These are phyloP conservation scores for Coniochaeta sp. DNA, from an alignment of 2,329 filamentous ascomycete genomes.

Conservation along the genomic window DNA sequence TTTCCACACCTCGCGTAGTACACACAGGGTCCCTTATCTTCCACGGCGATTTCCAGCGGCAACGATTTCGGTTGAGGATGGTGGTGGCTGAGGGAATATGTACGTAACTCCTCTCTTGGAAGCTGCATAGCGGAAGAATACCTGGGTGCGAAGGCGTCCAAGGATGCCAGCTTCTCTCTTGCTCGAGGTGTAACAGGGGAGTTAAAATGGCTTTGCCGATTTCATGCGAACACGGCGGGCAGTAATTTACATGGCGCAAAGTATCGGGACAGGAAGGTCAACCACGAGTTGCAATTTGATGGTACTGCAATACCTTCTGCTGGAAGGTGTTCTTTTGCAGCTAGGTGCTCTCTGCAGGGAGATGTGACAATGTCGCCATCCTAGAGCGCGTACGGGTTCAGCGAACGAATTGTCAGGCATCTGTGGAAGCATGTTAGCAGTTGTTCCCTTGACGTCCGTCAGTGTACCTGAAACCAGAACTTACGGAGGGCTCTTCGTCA, in stretches of 20 bases:
- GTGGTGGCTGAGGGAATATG: not conserved
- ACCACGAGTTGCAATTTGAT: too few relatives aligned
- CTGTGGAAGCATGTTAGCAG: conserved; percentile 30
- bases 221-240: too few relatives aligned
- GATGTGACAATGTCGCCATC: not conserved
- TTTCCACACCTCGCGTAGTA: too few relatives aligned
- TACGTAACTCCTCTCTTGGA: not conserved
- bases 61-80: not conserved
- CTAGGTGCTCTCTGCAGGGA: not conserved
- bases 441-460: conserved; percentile 28
- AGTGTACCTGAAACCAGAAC: conserved; percentile 40
- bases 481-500: conserved; percentile 98
- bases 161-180: too few relatives aligned
- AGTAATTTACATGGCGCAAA: too few relatives aligned
- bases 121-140: not conserved
- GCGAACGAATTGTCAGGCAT: conserved; percentile 75
- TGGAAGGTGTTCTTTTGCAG: too few relatives aligned
- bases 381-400: conserved; percentile 68
- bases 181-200: not conserved
- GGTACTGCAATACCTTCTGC: too few relatives aligned
- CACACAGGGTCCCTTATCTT: too few relatives aligned
- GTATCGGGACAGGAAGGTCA: too few relatives aligned
- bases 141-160: not conserved
- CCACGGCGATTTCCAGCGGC: too few relatives aligned
- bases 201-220: too few relatives aligned